These are phyloP conservation scores for Eutrema salsugineum DNA, from an alignment of 441 rosid genomes.

Conservation along the genomic window DNA sequence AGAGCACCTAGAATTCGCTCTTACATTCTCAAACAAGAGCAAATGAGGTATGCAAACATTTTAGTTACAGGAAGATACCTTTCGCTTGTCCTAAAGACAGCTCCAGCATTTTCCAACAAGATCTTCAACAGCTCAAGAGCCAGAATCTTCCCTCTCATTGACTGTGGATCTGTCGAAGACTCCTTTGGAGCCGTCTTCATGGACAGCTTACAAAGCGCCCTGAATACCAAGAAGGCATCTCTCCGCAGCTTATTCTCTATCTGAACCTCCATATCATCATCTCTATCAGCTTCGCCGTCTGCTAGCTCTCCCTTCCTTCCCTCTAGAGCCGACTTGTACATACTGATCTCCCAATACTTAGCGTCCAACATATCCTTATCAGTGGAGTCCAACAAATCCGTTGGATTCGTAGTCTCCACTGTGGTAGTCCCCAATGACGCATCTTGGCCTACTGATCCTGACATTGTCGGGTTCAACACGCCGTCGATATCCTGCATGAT, in stretches of 20 bases:
- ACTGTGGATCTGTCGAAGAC: slow-evolving; percentile 77
- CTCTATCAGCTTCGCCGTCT: slow-evolving; percentile 82
- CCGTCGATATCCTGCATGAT: slow-evolving; percentile 95
- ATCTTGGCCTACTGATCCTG: slow-evolving; percentile 61
- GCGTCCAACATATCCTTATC: slow-evolving; percentile 99
- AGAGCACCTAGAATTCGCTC: too few species aligned
- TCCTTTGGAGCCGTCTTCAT: slow-evolving; percentile 98
- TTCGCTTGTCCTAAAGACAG: slow-evolving; percentile 97
- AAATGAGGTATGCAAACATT: not conserved
- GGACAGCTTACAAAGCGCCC: slow-evolving; percentile 97
- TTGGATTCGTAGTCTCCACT: slow-evolving; percentile 89
- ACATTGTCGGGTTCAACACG: slow-evolving; percentile 61
- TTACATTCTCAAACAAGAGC: not conserved
- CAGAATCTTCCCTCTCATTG: slow-evolving; percentile 96
- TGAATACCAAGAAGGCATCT: slow-evolving; percentile 96
- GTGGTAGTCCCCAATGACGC: slow-evolving; percentile 82
- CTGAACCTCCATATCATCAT: slow-evolving; percentile 95
- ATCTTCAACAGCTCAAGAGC: slow-evolving; percentile 97
- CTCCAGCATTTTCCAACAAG: slow-evolving; percentile 98
- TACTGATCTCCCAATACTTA: slow-evolving; percentile 99
- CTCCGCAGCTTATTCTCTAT: slow-evolving; percentile 97
- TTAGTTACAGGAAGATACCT: slow-evolving; percentile 42
- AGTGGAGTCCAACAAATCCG: slow-evolving; percentile 97
- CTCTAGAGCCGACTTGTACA: slow-evolving; percentile 98
- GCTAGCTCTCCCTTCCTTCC: slow-evolving; percentile 97